Conservation (phyloP, 805 yeast species). For the Wickerhamomyces bisporus region DNA sequence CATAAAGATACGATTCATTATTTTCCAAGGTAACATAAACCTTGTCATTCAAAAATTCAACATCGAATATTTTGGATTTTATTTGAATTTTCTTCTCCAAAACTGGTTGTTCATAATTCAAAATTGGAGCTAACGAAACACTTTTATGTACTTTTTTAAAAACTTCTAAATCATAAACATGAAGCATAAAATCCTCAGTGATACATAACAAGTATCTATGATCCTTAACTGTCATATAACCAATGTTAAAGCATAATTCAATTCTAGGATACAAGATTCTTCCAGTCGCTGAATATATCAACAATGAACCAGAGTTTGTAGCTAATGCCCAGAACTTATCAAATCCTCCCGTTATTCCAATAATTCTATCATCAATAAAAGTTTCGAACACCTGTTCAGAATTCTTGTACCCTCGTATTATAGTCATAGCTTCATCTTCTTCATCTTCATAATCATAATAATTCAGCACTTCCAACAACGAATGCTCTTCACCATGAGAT, state of each 20-base stretch:
- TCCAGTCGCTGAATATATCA: conserved; percentile 42
- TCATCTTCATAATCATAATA: conserved; percentile 27
- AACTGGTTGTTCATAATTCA: conserved; percentile 32
- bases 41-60: conserved; percentile 37
- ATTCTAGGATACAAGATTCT: conserved; percentile 40
- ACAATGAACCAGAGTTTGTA: conserved; percentile 54
- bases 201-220: conserved; percentile 35
- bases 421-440: conserved; percentile 32
- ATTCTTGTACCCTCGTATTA: conserved; percentile 30
- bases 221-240: conserved; percentile 31
- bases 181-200: conserved; percentile 46
- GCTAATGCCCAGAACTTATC: conserved; percentile 46
- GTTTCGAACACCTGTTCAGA: conserved; percentile 35
- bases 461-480: conserved; percentile 27
- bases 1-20: conserved; percentile 37
- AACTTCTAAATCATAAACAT: conserved; percentile 42
- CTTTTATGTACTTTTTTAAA: conserved; percentile 33
- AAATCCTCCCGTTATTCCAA: conserved; percentile 35
- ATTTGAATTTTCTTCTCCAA: conserved; percentile 19
- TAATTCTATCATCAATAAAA: conserved; percentile 34
- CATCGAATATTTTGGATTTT: conserved; percentile 19
- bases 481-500: conserved; percentile 22
- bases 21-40: conserved; percentile 35
- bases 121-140: conserved; percentile 48
- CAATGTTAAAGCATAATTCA: conserved; percentile 46